phyloP scores from a whole-genome alignment of 2,329 filamentous ascomycete species.

The Fusarium sacchari region DNA sequence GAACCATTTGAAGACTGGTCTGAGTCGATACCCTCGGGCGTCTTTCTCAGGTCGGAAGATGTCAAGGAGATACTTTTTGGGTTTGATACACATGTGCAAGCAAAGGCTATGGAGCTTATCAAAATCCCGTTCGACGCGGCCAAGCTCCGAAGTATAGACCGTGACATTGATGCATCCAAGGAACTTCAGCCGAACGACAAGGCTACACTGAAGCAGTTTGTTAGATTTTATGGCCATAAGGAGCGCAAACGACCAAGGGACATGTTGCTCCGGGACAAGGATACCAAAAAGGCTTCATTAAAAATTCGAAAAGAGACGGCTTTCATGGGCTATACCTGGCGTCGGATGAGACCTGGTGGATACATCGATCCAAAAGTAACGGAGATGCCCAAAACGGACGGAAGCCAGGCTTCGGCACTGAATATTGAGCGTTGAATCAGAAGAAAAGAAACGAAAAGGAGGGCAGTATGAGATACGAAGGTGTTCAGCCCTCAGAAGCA shows the following conservation, averaged over 20 bases:
- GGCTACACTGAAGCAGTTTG: conserved; percentile 60
- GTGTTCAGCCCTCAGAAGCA: neutral
- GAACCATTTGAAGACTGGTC: conserved; percentile 74
- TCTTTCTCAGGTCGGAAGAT: conserved; percentile 45
- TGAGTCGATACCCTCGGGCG: conserved; percentile 55
- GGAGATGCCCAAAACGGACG: neutral
- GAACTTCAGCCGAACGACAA: conserved; percentile 51
- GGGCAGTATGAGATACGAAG: neutral
- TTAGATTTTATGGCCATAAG: conserved; percentile 64
- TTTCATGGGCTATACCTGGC: conserved; percentile 92
- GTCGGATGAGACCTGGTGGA: conserved; percentile 56
- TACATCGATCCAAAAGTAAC: conserved; percentile 37
- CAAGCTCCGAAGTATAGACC: conserved; percentile 60
- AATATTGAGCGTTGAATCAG: neutral
- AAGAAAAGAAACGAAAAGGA: neutral
- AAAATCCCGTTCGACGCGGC: conserved; percentile 59
- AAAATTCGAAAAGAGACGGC: conserved; percentile 83
- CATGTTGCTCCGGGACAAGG: conserved; percentile 79
- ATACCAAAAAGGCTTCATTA: conserved; percentile 73
- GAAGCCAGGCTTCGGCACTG: neutral
- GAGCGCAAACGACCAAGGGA: conserved; percentile 87
- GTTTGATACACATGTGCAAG: conserved; percentile 55
- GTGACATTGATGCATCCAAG: conserved; percentile 55
- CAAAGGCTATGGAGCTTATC: conserved; percentile 57
- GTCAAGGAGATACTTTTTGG: conserved; percentile 48